A percentile compares a stretch with the other conserved stretches of the same genome.
These are phyloP conservation scores for Orbilia blumenaviensis DNA, from an alignment of 2,329 filamentous ascomycete genomes.

Conservation along the genomic window DNA sequence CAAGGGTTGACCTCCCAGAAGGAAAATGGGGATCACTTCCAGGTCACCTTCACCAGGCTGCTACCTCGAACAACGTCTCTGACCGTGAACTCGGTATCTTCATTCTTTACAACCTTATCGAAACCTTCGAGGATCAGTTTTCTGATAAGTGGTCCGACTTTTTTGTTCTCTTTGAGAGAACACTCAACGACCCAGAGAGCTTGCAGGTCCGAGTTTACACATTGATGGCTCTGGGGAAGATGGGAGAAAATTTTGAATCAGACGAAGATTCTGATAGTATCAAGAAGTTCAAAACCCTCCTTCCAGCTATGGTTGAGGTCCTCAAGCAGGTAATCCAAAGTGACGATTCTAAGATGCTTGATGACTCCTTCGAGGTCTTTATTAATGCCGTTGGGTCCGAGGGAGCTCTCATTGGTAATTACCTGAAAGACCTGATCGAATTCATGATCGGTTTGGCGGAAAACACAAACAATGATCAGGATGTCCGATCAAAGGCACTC, in stretches of 20 bases:
- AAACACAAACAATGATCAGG: constrained; percentile 80
- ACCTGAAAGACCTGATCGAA: constrained; percentile 87
- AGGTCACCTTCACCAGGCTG: constrained; percentile 79
- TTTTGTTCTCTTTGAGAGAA: constrained; percentile 82
- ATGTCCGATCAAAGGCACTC: constrained; percentile 86
- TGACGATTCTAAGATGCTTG: constrained; percentile 84
- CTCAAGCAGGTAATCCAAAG: constrained; percentile 83
- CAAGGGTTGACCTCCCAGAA: constrained; percentile 84
- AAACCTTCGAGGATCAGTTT: constrained; percentile 85
- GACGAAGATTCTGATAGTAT: constrained; percentile 82
- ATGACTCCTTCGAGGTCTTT: constrained; percentile 95
- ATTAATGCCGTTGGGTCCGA: constrained; percentile 93
- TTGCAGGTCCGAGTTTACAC: constrained; percentile 94
- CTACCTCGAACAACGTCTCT: constrained; percentile 75
- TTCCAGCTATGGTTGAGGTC: constrained; percentile 88
- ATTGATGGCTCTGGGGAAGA: constrained; percentile 84
- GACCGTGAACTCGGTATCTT: constrained; percentile 92
- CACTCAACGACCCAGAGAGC: constrained; percentile 89
- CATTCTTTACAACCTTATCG: constrained; percentile 89
- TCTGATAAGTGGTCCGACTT: constrained; percentile 80
- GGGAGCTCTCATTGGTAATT: constrained; percentile 79
- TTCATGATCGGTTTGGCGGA: constrained; percentile 91
- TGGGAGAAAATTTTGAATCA: constrained; percentile 85
- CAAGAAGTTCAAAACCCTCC: constrained; percentile 77
- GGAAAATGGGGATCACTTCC: constrained; percentile 86